These are phyloP conservation scores for Nakazawaea peltata DNA, from an alignment of 805 yeast species.

Conservation along the genomic window DNA sequence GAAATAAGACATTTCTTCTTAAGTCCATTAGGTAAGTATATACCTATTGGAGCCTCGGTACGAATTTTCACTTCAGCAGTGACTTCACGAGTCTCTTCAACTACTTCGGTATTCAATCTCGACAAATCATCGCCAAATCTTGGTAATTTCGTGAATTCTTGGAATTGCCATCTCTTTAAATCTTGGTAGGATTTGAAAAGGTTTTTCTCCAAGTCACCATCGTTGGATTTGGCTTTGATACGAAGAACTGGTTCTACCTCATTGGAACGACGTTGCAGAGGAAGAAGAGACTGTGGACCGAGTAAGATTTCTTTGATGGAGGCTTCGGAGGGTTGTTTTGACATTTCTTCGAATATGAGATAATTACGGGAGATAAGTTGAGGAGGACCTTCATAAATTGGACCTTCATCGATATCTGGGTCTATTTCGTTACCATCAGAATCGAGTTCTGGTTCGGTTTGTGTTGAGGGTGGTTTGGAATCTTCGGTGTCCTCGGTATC, in stretches of 20 bases:
- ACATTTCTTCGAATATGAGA: constrained; percentile 45
- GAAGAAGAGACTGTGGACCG: constrained; percentile 49
- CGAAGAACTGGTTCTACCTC: constrained; percentile 42
- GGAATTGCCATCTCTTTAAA: constrained; percentile 22
- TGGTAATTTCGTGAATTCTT: constrained; percentile 41
- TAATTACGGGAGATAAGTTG: constrained; percentile 51
- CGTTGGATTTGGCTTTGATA: constrained; percentile 5
- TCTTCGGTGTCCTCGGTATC: too few species aligned
- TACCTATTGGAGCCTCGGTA: constrained; percentile 71
- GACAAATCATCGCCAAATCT: constrained; percentile 52
- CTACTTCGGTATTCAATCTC: constrained; percentile 31
- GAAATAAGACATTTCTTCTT: constrained; percentile 66
- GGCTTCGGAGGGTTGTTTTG: constrained; percentile 20
- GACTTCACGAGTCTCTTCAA: constrained; percentile 36
- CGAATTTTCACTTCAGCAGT: constrained; percentile 41
- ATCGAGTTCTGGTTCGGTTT: too few species aligned
- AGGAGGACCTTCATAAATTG: constrained; percentile 56
- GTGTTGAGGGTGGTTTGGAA: too few species aligned
- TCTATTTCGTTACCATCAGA: too few species aligned
- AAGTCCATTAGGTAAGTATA: constrained; percentile 60
- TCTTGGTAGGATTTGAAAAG: constrained; percentile 11
- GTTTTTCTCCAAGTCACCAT: constrained; percentile 9
- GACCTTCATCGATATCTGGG: too few species aligned
- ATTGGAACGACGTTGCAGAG: constrained; percentile 44
- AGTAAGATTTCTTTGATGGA: constrained; percentile 37